Percentiles rank a stretch among this genome's conserved stretches.
These are phyloP conservation scores for Physocladia obscura DNA, from an alignment of 192 early-diverging fungal species.

Conservation along the genomic window DNA sequence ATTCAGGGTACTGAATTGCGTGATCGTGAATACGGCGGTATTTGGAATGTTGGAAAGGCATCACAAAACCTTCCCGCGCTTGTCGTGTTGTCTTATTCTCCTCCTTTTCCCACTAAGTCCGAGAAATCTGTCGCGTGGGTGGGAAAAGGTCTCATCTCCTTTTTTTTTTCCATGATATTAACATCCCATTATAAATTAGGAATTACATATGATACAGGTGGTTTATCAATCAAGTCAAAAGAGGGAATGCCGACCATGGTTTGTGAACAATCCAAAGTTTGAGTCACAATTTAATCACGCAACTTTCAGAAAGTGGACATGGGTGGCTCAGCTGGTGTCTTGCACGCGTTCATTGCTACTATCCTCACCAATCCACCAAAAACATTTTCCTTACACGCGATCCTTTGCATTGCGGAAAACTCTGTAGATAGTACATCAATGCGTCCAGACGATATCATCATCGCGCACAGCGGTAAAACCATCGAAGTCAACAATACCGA, in stretches of 20 bases:
- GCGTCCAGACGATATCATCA: constrained; percentile 49
- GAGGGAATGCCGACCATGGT: constrained; percentile 33
- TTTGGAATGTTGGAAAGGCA: constrained; percentile 54
- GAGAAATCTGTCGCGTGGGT: constrained; percentile 50
- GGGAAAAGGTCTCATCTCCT: constrained; percentile 62
- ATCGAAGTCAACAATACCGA: constrained; percentile 60
- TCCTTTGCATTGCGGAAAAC: constrained; percentile 60
- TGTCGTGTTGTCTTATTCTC: constrained; percentile 40
- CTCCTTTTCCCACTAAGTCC: constrained; percentile 19
- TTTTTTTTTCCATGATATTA: no score
- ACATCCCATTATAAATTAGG: no score
- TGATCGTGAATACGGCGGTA: constrained; percentile 40
- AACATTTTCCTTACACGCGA: constrained; percentile 31
- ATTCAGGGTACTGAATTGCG: constrained; percentile 51
- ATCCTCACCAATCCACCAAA: constrained; percentile 16
- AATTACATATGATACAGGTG: constrained; percentile 57
- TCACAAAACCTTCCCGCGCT: constrained; percentile 45
- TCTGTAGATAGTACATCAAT: constrained; percentile 33
- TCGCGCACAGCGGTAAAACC: constrained; percentile 50
- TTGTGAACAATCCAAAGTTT: neutral
- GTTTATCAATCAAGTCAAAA: constrained; percentile 44
- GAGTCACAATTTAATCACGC: no score
- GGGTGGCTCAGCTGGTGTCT: constrained; percentile 52
- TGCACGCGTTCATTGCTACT: constrained; percentile 47
- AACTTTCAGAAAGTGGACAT: constrained; percentile 63